These are phyloP conservation scores for Rubus idaeus DNA, from an alignment of 306 rosid species.

Conservation along the genomic window DNA sequence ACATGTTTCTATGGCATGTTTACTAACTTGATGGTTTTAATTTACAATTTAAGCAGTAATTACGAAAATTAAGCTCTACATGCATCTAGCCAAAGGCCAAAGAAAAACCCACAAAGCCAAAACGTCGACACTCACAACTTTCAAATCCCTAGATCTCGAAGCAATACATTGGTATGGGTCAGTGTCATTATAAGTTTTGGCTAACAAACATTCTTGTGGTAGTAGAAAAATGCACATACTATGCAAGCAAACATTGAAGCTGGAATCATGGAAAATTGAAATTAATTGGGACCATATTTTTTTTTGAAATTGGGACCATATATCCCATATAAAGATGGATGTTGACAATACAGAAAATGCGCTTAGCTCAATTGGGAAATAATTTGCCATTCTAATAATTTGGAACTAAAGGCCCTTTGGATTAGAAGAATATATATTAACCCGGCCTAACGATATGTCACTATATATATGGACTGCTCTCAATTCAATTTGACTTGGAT, in stretches of 20 bases:
- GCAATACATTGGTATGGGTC: background rate
- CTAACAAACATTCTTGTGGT: background rate
- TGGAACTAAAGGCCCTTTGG: background rate
- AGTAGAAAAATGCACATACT: background rate
- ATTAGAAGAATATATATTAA: background rate
- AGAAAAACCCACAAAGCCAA: too few species aligned
- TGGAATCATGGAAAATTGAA: background rate
- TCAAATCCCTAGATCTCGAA: too few species aligned
- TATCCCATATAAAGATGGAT: background rate
- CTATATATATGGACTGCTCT: background rate
- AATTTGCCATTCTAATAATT: background rate
- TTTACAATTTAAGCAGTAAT: too few species aligned
- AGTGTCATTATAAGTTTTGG: background rate
- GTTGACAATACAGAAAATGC: background rate
- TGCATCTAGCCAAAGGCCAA: too few species aligned
- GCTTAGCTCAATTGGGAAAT: background rate
- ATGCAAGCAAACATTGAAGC: background rate
- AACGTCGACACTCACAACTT: too few species aligned
- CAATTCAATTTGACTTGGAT: background rate
- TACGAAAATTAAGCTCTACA: too few species aligned
- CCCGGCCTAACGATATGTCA: background rate
- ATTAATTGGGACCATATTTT: background rate
- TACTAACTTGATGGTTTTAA: too few species aligned
- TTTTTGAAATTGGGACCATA: background rate
- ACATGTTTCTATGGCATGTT: too few species aligned